Percentiles rank a stretch among this genome's conserved stretches.
These are phyloP conservation scores for Aspergillus japonicus DNA, from an alignment of 2,329 filamentous ascomycete species.

Conservation along the genomic window DNA sequence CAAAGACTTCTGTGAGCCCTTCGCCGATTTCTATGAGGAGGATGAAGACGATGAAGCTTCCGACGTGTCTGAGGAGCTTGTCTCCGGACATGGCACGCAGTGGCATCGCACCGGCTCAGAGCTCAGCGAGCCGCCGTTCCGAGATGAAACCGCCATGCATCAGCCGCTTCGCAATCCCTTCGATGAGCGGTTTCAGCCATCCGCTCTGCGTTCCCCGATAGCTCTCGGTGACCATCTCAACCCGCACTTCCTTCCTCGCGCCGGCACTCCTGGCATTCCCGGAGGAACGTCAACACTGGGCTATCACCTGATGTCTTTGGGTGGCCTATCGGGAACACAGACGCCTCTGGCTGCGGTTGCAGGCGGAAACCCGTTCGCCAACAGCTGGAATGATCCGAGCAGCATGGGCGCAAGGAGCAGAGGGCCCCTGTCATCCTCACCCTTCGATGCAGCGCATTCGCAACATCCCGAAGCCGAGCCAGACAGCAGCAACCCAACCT, in stretches of 20 bases:
- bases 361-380: constrained; percentile 42
- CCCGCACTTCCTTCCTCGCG: constrained; percentile 44
- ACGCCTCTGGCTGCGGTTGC: constrained; percentile 50
- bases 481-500: constrained; percentile 39
- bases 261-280: constrained; percentile 49
- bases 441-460: constrained; percentile 16
- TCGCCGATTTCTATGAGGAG: constrained; percentile 94
- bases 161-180: constrained; percentile 30
- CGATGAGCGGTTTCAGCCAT: constrained; percentile 30
- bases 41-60: constrained; percentile 54
- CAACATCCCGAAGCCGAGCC: constrained; percentile 34
- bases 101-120: constrained; percentile 23
- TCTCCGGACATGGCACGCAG: constrained; percentile 24
- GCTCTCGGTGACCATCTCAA: constrained; percentile 41
- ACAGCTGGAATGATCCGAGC: constrained; percentile 35
- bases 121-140: constrained; percentile 30
- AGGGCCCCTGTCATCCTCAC: constrained; percentile 17
- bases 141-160: constrained; percentile 31
- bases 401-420: constrained; percentile 22
- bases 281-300: constrained; percentile 51
- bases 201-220: constrained; percentile 36
- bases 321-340: constrained; percentile 50
- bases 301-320: constrained; percentile 49
- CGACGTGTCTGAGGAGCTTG: constrained; percentile 37
- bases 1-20: constrained; percentile 93